Percentiles rank a stretch among this genome's conserved stretches.
Evolutionary conservation across 2,329 filamentous ascomycete genomes (phyloP).

Genomic region (Elsinoe arachidis): DNA sequence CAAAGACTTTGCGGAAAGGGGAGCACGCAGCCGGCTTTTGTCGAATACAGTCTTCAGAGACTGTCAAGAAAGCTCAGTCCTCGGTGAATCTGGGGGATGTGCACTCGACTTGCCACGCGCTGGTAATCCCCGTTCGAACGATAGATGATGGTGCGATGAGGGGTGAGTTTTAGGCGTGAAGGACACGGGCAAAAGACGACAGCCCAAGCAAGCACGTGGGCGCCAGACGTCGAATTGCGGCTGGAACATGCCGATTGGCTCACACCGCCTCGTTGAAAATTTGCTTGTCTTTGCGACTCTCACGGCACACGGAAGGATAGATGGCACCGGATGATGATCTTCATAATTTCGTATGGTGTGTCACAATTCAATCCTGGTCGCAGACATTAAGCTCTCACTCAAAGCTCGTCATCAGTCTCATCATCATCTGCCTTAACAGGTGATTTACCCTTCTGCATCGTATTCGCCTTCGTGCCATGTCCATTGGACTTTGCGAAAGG

Average conservation of each 20-base stretch:
- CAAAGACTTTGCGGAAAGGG: background rate
- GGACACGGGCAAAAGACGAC: background rate
- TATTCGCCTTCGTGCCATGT: background rate
- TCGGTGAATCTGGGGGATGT: background rate
- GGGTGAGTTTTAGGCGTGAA: background rate
- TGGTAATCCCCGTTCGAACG: constrained; percentile 2
- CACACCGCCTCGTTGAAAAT: background rate
- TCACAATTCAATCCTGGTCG: background rate
- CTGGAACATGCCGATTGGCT: background rate
- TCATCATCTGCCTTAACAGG: constrained; percentile 19
- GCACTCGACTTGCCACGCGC: background rate
- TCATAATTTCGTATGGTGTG: background rate
- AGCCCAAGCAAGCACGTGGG: background rate
- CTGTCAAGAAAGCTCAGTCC: background rate
- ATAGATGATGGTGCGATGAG: background rate
- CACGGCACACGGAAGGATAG: too few species aligned
- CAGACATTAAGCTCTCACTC: background rate
- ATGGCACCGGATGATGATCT: background rate
- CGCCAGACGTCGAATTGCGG: background rate
- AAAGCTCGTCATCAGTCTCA: constrained; percentile 29
- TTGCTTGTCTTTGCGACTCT: too few species aligned
- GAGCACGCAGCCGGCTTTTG: background rate
- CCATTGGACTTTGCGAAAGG: constrained; percentile 34
- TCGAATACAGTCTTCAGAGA: background rate
- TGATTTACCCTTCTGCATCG: background rate